phyloP scores from a whole-genome alignment of 2,329 filamentous ascomycete genomes.

The Lasiodiplodia hormozganensis region DNA sequence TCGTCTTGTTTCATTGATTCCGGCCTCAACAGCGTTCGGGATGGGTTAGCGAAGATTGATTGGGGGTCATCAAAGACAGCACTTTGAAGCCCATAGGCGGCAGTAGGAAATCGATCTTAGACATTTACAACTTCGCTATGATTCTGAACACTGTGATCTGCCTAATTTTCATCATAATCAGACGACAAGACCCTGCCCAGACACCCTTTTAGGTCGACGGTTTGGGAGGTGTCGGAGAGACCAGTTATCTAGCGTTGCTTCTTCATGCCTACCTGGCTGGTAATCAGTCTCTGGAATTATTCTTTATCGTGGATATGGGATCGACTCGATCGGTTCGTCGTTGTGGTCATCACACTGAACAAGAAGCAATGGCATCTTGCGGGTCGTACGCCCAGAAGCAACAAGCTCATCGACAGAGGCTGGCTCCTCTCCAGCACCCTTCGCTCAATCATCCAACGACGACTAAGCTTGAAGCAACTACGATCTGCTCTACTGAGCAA shows the following conservation, averaged over 20 bases:
- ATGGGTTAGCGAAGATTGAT: slow-evolving; percentile 26
- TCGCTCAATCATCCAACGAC: background rate
- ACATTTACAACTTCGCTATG: background rate
- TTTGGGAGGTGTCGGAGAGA: background rate
- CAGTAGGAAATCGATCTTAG: slow-evolving; percentile 23
- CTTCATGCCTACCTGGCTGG: background rate
- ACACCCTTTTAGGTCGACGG: background rate
- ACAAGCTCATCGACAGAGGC: background rate
- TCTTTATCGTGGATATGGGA: too few relatives aligned
- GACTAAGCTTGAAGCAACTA: background rate
- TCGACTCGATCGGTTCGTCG: background rate
- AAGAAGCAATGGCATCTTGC: background rate
- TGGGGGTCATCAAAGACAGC: slow-evolving; percentile 21
- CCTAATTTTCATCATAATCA: background rate
- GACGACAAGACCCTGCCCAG: background rate
- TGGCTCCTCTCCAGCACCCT: background rate
- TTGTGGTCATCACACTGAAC: background rate
- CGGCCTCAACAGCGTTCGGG: slow-evolving; percentile 25
- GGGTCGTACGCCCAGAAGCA: background rate
- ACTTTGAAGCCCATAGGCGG: slow-evolving; percentile 20
- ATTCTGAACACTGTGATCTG: slow-evolving; percentile 1
- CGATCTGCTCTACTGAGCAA: background rate
- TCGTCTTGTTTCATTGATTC: slow-evolving; percentile 28
- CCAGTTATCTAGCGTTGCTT: background rate
- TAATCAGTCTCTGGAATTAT: background rate